Base-by-base conservation (phyloP, 129 eudicot species). In the Artemisia annua region DNA sequence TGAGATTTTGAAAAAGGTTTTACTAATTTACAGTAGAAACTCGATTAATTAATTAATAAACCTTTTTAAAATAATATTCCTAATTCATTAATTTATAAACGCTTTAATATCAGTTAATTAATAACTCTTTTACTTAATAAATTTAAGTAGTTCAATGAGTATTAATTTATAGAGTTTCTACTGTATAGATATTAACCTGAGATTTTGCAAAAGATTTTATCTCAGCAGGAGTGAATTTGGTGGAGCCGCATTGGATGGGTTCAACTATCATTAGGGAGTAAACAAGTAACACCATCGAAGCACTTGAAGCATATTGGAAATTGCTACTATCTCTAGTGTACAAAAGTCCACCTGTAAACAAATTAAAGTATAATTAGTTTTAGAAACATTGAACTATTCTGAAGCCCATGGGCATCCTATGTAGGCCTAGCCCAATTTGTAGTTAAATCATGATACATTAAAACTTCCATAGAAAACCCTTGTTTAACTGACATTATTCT, bases 311-410 rank as follows among this genome's bases (percentile, higher is more conserved):
- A 72, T 90, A 90, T 64, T 87, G 95, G 60, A 90, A 70, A 52
- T 90, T 90, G 61, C 81, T 76, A 43, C 87, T 71, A 71, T 90
- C 97, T 80, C 94, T 81, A 17, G 74, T 81, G 65, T 67, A 87
- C 50, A 90, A 72, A 68, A 90, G 87, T 63, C 97, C 97, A 53
- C 95, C 97, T 90, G 86, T 54, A 82, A 24, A 28, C 39, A 43
- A 15, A 54, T 35, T 53, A 46, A 7, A 8, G 32, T 61, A 14
- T 14, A 20, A 22, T 22, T 24, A 20, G 15, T 24, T 4, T 7
- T 28, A 69, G 5, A 46, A 39, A 6, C 24, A 9, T 5, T 12
- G 9, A 59, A 11, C 13, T 18, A n/a, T 13, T 10, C 15, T 13
- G 17, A 2, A 32, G n/a, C 35, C 54, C 14, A 8, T 8, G 35